Percentiles rank a stretch among this genome's conserved stretches.
Evolutionary conservation across 495 filamentous ascomycete genomes (phyloP).

Genomic region (Neurospora cerealis): DNA sequence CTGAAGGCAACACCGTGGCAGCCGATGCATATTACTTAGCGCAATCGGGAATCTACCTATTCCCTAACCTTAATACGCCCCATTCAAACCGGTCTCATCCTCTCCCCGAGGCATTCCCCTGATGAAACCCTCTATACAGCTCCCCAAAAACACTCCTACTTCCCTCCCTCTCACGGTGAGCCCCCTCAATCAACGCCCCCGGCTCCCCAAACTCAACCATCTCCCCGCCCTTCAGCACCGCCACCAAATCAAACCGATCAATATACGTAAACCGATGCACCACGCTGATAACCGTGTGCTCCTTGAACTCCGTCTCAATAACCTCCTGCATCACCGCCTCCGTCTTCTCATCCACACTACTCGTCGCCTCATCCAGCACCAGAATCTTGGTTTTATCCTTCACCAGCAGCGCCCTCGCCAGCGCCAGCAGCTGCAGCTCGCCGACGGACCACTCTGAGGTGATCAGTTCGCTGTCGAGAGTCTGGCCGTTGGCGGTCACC

Average conservation of each 20-base stretch:
- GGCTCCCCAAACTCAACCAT: constrained; percentile 31
- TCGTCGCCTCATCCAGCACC: constrained; percentile 25
- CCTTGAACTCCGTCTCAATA: constrained; percentile 28
- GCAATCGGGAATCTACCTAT: not conserved
- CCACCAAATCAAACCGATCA: constrained; percentile 31
- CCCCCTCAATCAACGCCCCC: constrained; percentile 4
- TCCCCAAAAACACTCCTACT: not conserved
- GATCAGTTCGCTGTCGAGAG: constrained; percentile 38
- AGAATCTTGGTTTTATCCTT: constrained; percentile 8
- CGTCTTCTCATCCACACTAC: constrained; percentile 30
- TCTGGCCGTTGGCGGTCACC: not conserved
- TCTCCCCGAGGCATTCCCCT: not conserved
- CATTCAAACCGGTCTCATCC: not conserved
- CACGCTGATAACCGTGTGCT: constrained; percentile 33
- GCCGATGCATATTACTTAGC: too few relatives aligned
- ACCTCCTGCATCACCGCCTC: constrained; percentile 30
- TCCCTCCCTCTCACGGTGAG: not conserved
- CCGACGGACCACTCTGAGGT: constrained; percentile 44
- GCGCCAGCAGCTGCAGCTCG: constrained; percentile 52
- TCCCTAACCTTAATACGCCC: not conserved
- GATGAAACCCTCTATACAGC: not conserved
- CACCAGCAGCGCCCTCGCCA: constrained; percentile 47
- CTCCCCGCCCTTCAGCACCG: constrained; percentile 27
- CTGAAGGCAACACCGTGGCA: too few relatives aligned
- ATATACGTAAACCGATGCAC: constrained; percentile 32